A percentile compares a stretch with the other conserved stretches of the same genome.
Conservation (phyloP, 1,284 basidiomycete species). For the Marasmius tenuissimus region DNA sequence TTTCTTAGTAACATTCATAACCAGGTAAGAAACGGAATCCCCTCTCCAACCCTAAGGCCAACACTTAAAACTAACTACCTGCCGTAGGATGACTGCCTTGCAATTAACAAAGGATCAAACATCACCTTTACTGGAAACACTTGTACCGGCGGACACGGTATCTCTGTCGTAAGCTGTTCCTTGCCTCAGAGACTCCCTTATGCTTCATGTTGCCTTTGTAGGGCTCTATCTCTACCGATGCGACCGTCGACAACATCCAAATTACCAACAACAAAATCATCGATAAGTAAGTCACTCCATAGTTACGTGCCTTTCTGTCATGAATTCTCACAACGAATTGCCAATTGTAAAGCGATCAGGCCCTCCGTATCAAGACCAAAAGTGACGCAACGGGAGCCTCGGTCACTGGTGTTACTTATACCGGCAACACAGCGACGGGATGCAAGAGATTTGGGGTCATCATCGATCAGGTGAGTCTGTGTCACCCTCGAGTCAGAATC, state of each 20-base stretch:
- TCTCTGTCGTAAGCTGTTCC: constrained; percentile 33
- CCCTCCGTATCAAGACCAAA: constrained; percentile 41
- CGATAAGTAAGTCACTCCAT: constrained; percentile 13
- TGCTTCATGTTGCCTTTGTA: neutral
- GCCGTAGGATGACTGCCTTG: constrained; percentile 52
- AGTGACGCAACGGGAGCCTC: constrained; percentile 30
- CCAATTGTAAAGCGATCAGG: constrained; percentile 26
- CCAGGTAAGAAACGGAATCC: constrained; percentile 1
- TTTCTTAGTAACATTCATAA: constrained; percentile 15
- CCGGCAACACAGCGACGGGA: constrained; percentile 22
- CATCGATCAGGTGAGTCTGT: constrained; percentile 32
- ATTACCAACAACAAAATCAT: constrained; percentile 35
- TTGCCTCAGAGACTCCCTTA: neutral
- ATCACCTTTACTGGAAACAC: constrained; percentile 47
- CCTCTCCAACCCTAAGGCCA: neutral
- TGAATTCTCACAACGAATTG: neutral
- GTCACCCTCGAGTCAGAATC: neutral
- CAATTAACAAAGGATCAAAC: constrained; percentile 49
- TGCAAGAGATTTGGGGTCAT: constrained; percentile 31
- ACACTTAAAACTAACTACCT: neutral
- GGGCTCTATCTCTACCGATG: constrained; percentile 39
- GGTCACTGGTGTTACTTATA: constrained; percentile 37
- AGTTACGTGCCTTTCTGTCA: neutral
- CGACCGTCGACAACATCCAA: constrained; percentile 34
- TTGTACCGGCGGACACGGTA: constrained; percentile 50